phyloP scores from a whole-genome alignment of 345 rosid genomes.

The Syzygium aqueum region DNA sequence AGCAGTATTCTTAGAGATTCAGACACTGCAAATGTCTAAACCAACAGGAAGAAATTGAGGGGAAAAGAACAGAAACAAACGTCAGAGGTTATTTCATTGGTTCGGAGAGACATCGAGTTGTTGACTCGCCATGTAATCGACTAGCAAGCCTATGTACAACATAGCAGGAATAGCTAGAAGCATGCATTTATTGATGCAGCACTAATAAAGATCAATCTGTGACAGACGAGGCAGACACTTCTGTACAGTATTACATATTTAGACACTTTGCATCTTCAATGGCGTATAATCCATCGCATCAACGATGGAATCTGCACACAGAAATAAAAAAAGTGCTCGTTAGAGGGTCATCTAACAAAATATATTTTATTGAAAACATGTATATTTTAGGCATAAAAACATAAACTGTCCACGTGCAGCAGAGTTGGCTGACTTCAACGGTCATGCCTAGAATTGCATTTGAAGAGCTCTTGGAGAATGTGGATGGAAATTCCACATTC shows the following conservation, averaged over 20 bases:
- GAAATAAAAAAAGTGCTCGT: neutral
- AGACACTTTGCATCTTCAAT: constrained; percentile 54
- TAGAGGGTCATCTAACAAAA: neutral
- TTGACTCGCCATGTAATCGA: constrained; percentile 22
- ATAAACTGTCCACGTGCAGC: neutral
- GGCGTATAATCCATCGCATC: constrained; percentile 63
- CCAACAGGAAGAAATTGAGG: neutral
- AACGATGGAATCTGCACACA: constrained; percentile 57
- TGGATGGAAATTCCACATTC: neutral
- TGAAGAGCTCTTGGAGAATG: neutral
- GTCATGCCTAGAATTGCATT: neutral
- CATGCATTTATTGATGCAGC: neutral
- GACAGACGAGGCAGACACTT: constrained; percentile 1
- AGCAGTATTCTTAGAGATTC: neutral
- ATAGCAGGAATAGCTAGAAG: neutral
- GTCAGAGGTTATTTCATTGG: neutral
- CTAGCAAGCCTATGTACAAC: neutral
- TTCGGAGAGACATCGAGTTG: constrained; percentile 43
- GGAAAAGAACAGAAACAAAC: neutral
- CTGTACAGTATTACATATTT: neutral
- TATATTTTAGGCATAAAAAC: neutral
- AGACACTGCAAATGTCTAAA: neutral
- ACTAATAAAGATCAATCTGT: neutral
- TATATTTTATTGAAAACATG: neutral
- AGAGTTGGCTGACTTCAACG: neutral